Evolutionary conservation across 495 filamentous ascomycete genomes (phyloP).

Genomic region (Aspergillus funiculosus): DNA sequence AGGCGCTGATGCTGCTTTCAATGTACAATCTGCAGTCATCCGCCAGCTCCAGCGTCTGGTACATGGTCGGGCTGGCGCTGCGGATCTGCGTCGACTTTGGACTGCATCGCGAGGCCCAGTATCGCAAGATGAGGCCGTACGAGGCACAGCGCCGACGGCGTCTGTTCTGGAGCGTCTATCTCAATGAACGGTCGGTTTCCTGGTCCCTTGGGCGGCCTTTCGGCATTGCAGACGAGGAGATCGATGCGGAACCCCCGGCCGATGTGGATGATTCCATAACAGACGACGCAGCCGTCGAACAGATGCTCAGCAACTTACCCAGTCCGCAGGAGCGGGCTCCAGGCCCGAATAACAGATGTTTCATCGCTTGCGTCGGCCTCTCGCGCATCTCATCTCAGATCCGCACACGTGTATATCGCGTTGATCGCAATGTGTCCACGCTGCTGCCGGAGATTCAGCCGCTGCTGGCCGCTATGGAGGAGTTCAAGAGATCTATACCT

Average conservation of each 20-base stretch:
- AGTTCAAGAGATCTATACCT: slow-evolving; percentile 27
- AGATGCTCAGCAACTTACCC: neutral
- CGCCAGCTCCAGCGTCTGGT: slow-evolving; percentile 38
- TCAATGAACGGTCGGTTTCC: slow-evolving; percentile 33
- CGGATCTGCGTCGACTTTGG: slow-evolving; percentile 39
- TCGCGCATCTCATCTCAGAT: slow-evolving; percentile 36
- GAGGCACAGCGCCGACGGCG: slow-evolving; percentile 30
- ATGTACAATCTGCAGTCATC: slow-evolving; percentile 34
- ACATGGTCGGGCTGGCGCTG: slow-evolving; percentile 42
- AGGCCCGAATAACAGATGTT: slow-evolving; percentile 15
- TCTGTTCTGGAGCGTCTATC: slow-evolving; percentile 42
- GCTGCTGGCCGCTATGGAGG: slow-evolving; percentile 27
- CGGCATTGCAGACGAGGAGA: slow-evolving; percentile 38
- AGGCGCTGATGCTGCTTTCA: slow-evolving; percentile 38
- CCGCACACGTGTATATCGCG: slow-evolving; percentile 36
- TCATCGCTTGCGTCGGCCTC: slow-evolving; percentile 32
- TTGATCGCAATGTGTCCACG: slow-evolving; percentile 26
- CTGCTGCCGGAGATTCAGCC: slow-evolving; percentile 28
- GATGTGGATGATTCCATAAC: slow-evolving; percentile 27
- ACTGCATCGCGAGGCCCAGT: slow-evolving; percentile 28
- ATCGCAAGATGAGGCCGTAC: slow-evolving; percentile 21
- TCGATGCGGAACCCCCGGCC: slow-evolving; percentile 31
- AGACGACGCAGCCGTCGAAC: slow-evolving; percentile 9
- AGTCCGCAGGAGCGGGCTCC: neutral
- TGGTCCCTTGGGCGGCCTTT: slow-evolving; percentile 37